Conservation (phyloP, 768 basidiomycete genomes). For the Leccinum imitatum region DNA sequence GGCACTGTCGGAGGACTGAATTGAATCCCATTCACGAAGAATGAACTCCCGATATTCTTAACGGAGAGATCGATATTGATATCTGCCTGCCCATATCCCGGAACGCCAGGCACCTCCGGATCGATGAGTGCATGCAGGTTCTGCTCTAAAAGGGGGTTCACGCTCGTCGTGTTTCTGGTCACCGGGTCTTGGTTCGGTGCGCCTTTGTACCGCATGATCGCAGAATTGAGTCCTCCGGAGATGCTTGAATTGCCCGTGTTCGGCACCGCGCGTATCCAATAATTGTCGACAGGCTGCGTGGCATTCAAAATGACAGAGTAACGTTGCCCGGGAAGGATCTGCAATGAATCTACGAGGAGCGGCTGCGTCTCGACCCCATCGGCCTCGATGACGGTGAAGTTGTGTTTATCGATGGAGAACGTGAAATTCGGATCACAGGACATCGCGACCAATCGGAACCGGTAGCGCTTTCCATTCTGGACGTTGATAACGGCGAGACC, state of each 20-base stretch:
- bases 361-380: slow-evolving; percentile 47
- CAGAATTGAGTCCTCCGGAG: slow-evolving; percentile 48
- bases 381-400: slow-evolving; percentile 41
- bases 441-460: slow-evolving; percentile 49
- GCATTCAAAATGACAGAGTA: slow-evolving; percentile 46
- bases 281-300: slow-evolving; percentile 46
- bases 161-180: slow-evolving; percentile 27
- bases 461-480: slow-evolving; percentile 38
- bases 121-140: slow-evolving; percentile 25
- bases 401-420: slow-evolving; percentile 50
- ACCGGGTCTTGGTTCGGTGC: slow-evolving; percentile 41
- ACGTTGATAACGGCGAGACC: slow-evolving; percentile 43
- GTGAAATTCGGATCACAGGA: slow-evolving; percentile 43
- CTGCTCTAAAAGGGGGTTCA: slow-evolving; percentile 32
- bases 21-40: slow-evolving; percentile 14
- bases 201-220: slow-evolving; percentile 50
- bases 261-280: slow-evolving; percentile 51
- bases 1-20: slow-evolving; percentile 36
- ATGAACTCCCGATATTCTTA: slow-evolving; percentile 7
- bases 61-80: slow-evolving; percentile 31
- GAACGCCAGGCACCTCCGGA: slow-evolving; percentile 39
- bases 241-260: slow-evolving; percentile 23
- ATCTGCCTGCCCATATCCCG: slow-evolving; percentile 41
- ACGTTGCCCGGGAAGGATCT: slow-evolving; percentile 36
- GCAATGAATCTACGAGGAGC: slow-evolving; percentile 39